Conservation (phyloP, 805 yeast genomes). For the Vanderwaltozyma verrucispora region DNA sequence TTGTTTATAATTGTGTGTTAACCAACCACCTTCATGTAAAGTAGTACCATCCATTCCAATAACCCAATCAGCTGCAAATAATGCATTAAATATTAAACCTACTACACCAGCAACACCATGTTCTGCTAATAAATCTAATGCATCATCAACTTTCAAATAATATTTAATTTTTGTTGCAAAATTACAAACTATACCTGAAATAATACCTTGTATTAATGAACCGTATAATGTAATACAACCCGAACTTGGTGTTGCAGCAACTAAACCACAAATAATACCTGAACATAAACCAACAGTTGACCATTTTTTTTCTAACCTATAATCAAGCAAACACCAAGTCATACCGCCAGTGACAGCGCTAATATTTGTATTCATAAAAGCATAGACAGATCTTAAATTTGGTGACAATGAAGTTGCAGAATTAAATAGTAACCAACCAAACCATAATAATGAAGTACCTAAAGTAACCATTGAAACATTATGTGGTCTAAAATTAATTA, state of each 20-base stretch:
- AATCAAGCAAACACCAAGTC: conserved; percentile 88
- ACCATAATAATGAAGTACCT: conserved; percentile 81
- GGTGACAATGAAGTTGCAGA: conserved; percentile 84
- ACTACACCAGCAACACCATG: conserved; percentile 95
- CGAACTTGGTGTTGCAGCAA: conserved; percentile 93
- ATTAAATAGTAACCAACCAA: conserved; percentile 95
- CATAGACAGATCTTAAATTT: conserved; percentile 72
- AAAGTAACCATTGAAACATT: conserved; percentile 84
- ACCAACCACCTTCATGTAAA: conserved; percentile 85
- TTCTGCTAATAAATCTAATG: conserved; percentile 94
- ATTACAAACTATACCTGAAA: conserved; percentile 78
- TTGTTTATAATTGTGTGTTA: conserved; percentile 83
- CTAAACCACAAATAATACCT: conserved; percentile 90
- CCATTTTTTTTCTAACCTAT: conserved; percentile 80
- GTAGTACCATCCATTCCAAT: conserved; percentile 85
- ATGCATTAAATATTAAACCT: conserved; percentile 80
- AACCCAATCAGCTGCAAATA: conserved; percentile 81
- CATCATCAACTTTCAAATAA: conserved; percentile 74
- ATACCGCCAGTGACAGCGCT: conserved; percentile 86
- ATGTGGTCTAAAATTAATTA: conserved; percentile 89
- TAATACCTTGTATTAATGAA: conserved; percentile 72
- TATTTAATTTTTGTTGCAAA: conserved; percentile 82
- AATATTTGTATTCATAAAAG: conserved; percentile 84
- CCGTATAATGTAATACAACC: conserved; percentile 91
- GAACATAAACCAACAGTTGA: conserved; percentile 92